Conservation (phyloP, 2,329 filamentous ascomycete genomes). For the Madurella fahalii region DNA sequence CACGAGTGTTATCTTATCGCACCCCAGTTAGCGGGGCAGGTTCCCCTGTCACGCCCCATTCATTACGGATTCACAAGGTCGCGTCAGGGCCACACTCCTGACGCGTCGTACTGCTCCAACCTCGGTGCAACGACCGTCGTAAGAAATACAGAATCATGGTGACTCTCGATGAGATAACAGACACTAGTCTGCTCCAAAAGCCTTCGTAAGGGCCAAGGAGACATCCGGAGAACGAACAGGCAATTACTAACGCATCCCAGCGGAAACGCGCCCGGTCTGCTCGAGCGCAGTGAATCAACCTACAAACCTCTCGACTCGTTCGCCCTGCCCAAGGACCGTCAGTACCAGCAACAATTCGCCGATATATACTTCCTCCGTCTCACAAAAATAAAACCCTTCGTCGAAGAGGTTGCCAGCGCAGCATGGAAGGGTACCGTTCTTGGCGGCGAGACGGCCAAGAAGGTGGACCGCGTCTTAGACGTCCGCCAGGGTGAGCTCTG, state of each 20-base stretch:
- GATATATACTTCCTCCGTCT: constrained; percentile 97
- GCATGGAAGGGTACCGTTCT: constrained; percentile 78
- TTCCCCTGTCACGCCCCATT: constrained; percentile 15
- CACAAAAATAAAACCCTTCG: constrained; percentile 77
- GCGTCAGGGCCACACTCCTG: constrained; percentile 8
- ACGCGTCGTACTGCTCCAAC: constrained; percentile 12
- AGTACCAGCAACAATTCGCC: constrained; percentile 92
- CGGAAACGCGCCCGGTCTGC: constrained; percentile 34
- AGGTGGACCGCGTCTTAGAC: constrained; percentile 85
- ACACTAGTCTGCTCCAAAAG: constrained; percentile 42
- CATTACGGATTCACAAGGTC: constrained; percentile 11
- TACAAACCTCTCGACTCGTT: constrained; percentile 79
- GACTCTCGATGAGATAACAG: constrained; percentile 38
- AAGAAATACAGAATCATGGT: constrained; percentile 36
- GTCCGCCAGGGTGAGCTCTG: constrained; percentile 93
- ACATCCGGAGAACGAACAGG: constrained; percentile 22
- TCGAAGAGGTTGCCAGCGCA: constrained; percentile 68
- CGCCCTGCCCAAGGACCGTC: constrained; percentile 62
- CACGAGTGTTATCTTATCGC: constrained; percentile 26
- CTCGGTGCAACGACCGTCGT: not conserved
- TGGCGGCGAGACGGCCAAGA: constrained; percentile 67
- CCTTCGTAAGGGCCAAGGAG: constrained; percentile 40
- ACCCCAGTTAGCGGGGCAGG: constrained; percentile 11
- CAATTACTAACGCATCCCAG: constrained; percentile 26
- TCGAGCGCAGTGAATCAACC: constrained; percentile 47